Evolutionary conservation across 108 stramenopile genomes (phyloP), one percentile per base, ranked within the genome.

Genomic region (Schizochytrium sp.): DNA sequence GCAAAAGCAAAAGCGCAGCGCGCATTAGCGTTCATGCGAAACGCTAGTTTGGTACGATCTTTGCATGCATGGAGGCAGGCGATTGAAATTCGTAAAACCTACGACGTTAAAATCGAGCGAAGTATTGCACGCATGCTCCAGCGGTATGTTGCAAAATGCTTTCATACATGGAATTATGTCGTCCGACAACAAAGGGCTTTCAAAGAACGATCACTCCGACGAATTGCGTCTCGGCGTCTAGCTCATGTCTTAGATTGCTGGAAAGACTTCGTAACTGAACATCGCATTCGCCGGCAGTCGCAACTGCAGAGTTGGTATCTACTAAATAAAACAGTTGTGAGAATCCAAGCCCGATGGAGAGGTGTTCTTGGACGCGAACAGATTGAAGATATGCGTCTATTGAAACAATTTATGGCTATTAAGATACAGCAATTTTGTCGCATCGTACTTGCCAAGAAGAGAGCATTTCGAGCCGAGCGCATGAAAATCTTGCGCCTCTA

Each of bases 341-440:
- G 50, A 38, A 55, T 83, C 10, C 76, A 83, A 40, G 76, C 76
- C 50, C 76, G 47, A 0, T 83, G 76, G 47, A 47, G 76, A 47
- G 76, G 76, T 40, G 76, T 83, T 0, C 47, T 83, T 47, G 76
- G 76, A n/a, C 76, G 76, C 53, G 53, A 49, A 42, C 76, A 42
- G 8, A 53, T 55, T 53, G 76, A 83, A 28, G 76, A 83, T 28
- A 10, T 10, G 17, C 47, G 76, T 10, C 76, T 83, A 47, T 55
- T 83, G 50, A 40, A 47, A 38, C 76, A 83, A 40, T 53, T 83
- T 28, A 83, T 83, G 76, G 76, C 76, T 10, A 83, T 40, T 5
- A 17, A 40, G 28, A 83, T 83, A 13, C 76, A 83, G 28, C 53
- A 49, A 2, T 55, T 55, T 0, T 5, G 38, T 5, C 76, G 76